Evolutionary conservation across 1,284 basidiomycete species (phyloP).

Genomic region (Austropuccinia psidii): DNA sequence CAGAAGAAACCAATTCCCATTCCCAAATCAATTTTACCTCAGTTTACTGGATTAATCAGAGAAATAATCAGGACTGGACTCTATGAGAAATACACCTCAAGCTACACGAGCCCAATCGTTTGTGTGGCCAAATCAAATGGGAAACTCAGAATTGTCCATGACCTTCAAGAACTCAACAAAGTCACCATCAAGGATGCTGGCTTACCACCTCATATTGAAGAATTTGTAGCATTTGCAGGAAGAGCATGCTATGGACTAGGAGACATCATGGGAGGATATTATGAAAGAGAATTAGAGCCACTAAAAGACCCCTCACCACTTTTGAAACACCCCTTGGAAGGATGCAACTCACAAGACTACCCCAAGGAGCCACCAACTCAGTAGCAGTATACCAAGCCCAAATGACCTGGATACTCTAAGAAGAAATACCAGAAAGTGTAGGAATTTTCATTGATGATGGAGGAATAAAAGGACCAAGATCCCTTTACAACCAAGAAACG

Average conservation of each 20-base stretch:
- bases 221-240: conserved; percentile 8
- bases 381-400: conserved; percentile 18
- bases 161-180: conserved; percentile 8
- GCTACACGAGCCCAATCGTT: neutral
- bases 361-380: neutral
- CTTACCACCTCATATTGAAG: neutral
- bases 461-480: conserved; percentile 9
- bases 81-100: neutral
- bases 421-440: neutral
- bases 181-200: conserved; percentile 10
- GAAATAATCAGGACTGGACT: neutral
- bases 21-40: neutral
- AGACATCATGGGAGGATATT: no score
- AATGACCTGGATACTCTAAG: conserved; percentile 11
- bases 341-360: no score
- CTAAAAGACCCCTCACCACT: no score
- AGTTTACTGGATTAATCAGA: neutral
- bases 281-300: no score
- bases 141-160: neutral
- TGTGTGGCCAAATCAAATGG: neutral
- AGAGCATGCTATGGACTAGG: no score
- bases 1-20: neutral
- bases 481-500: neutral
- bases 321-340: no score
- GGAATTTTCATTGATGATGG: conserved; percentile 22